phyloP scores from a whole-genome alignment of 176 grass and related monocot genomes.

The Panicum miliaceum region DNA sequence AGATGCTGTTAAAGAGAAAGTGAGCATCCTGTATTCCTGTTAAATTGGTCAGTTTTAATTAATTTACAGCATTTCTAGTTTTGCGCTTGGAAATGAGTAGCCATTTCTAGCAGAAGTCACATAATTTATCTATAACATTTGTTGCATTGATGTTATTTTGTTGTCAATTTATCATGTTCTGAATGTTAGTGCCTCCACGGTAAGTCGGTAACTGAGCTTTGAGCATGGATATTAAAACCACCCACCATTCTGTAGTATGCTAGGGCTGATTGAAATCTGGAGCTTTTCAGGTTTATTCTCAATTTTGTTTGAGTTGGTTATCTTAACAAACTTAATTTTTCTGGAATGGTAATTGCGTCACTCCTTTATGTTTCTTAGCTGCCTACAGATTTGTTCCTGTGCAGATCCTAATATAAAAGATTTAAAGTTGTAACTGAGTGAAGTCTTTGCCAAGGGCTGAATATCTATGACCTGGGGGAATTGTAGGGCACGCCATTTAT shows the following conservation, averaged over 20 bases:
- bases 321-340: not conserved
- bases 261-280: not conserved
- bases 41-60: conserved; percentile 9
- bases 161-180: not conserved
- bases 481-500: conserved; percentile 1
- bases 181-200: too few relatives aligned
- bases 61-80: not conserved
- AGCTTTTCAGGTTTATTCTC: not conserved
- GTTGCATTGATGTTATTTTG: not conserved
- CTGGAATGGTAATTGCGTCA: not conserved
- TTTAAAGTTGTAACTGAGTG: not conserved
- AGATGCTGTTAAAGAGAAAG: conserved; percentile 80
- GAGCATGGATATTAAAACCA: not conserved
- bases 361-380: not conserved
- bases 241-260: not conserved
- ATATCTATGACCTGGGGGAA: not conserved
- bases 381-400: too few relatives aligned
- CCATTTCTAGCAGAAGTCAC: not conserved
- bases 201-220: not conserved
- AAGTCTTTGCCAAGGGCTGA: not conserved
- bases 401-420: not conserved
- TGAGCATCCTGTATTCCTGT: conserved; percentile 32
- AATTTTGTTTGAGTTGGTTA: not conserved
- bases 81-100: not conserved
- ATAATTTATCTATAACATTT: not conserved